Evolutionary conservation across 805 yeast species (phyloP).

Genomic region (Scheffersomyces amazonensis): DNA sequence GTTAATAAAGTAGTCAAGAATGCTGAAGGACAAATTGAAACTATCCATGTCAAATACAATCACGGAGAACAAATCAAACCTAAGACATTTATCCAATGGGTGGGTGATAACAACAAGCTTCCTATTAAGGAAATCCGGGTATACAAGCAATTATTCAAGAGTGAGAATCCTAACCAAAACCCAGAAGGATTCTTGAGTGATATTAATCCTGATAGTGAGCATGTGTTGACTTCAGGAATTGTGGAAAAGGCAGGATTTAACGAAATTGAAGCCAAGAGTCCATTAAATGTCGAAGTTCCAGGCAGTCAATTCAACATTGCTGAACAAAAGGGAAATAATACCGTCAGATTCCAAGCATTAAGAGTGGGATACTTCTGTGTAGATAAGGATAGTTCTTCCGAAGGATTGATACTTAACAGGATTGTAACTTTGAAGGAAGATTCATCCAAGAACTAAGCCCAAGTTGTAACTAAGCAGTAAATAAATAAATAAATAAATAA

Average conservation of each 20-base stretch:
- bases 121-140: slow-evolving; percentile 74
- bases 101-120: slow-evolving; percentile 64
- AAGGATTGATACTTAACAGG: slow-evolving; percentile 73
- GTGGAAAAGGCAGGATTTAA: slow-evolving; percentile 68
- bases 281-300: slow-evolving; percentile 64
- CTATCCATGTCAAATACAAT: slow-evolving; percentile 75
- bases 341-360: slow-evolving; percentile 96
- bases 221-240: slow-evolving; percentile 59
- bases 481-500: too few species aligned
- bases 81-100: slow-evolving; percentile 97
- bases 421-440: slow-evolving; percentile 86
- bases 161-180: slow-evolving; percentile 85
- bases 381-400: slow-evolving; percentile 70
- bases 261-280: slow-evolving; percentile 66
- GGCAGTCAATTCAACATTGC: slow-evolving; percentile 66
- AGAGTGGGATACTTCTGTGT: slow-evolving; percentile 94
- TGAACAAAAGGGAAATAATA: slow-evolving; percentile 65
- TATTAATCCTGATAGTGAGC: slow-evolving; percentile 77
- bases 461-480: too few species aligned
- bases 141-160: slow-evolving; percentile 81
- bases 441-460: slow-evolving; percentile 11
- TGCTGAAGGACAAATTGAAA: slow-evolving; percentile 63
- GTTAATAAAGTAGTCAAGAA: slow-evolving; percentile 62
- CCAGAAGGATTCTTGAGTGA: slow-evolving; percentile 89
- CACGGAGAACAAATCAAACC: slow-evolving; percentile 67